Conservation (phyloP, 2,329 filamentous ascomycete genomes). For the Apiospora arundinis region DNA sequence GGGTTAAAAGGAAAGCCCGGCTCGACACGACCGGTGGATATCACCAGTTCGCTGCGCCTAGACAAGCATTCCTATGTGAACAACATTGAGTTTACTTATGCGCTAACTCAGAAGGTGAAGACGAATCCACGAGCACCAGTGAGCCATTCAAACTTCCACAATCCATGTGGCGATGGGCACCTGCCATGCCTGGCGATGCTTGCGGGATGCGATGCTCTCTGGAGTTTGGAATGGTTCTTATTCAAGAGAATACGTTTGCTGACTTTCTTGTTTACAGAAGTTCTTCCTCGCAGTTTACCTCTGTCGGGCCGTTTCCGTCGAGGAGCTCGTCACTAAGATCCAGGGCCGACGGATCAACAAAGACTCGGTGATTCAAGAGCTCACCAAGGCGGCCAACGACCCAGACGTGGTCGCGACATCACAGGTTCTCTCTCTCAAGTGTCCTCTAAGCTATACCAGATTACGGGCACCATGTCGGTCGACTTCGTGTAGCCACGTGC, state of each 20-base stretch:
- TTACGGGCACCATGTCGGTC: slow-evolving; percentile 83
- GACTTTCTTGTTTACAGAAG: slow-evolving; percentile 56
- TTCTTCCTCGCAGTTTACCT: slow-evolving; percentile 77
- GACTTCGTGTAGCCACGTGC: slow-evolving; percentile 81
- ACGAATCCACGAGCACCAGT: slow-evolving; percentile 35
- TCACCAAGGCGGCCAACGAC: slow-evolving; percentile 82
- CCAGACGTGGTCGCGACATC: slow-evolving; percentile 90
- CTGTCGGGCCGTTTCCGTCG: slow-evolving; percentile 74
- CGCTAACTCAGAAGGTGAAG: slow-evolving; percentile 83
- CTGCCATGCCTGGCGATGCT: not conserved
- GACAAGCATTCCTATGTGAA: slow-evolving; percentile 74
- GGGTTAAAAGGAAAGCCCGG: slow-evolving; percentile 96
- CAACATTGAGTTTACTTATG: slow-evolving; percentile 85
- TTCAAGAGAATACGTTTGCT: not conserved
- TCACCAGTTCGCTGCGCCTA: slow-evolving; percentile 78
- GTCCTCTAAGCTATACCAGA: slow-evolving; percentile 85
- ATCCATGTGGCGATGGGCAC: slow-evolving; percentile 27
- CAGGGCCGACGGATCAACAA: slow-evolving; percentile 76
- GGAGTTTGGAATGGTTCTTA: not conserved
- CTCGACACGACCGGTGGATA: slow-evolving; percentile 90
- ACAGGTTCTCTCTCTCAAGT: slow-evolving; percentile 88
- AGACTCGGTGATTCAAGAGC: slow-evolving; percentile 80
- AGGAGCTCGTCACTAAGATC: slow-evolving; percentile 73
- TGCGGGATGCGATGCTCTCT: slow-evolving; percentile 7
- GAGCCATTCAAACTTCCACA: slow-evolving; percentile 32